A percentile compares a stretch with the other conserved stretches of the same genome.
Evolutionary conservation across 23 red algal genomes (phyloP).

Genomic region (Gracilariopsis chorda): DNA sequence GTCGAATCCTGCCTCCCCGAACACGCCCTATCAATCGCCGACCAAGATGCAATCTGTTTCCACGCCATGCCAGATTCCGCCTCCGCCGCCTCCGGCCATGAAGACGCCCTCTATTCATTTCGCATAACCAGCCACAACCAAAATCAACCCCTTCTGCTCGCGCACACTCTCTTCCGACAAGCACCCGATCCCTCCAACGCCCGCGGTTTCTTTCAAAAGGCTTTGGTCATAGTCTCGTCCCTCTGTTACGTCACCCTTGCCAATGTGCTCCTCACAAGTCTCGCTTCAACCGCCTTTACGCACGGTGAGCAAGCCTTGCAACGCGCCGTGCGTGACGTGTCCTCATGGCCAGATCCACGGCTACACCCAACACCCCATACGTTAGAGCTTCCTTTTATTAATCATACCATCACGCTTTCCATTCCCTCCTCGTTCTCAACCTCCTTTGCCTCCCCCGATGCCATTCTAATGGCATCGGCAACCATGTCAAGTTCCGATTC

Average conservation of each 20-base stretch:
- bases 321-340: background rate
- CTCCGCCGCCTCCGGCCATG: background rate
- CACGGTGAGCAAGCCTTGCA: constrained; percentile 17
- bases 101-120: constrained; percentile 44
- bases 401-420: background rate
- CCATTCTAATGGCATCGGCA: background rate
- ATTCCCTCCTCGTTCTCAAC: background rate
- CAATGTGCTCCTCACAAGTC: background rate
- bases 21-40: constrained; percentile 16
- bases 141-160: background rate
- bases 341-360: constrained; percentile 14
- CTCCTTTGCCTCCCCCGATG: constrained; percentile 39
- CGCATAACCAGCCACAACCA: background rate
- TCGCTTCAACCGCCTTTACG: constrained; percentile 13
- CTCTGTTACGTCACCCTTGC: constrained; percentile 1
- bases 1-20: constrained; percentile 28
- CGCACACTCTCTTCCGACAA: constrained; percentile 57
- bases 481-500: background rate
- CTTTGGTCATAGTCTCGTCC: constrained; percentile 34
- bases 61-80: constrained; percentile 48
- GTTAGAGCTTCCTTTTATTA: background rate
- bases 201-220: constrained; percentile 51
- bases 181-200: background rate
- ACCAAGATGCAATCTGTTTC: constrained; percentile 7
- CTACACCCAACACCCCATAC: background rate